A percentile compares a stretch with the other conserved stretches of the same genome.
phyloP scores from a whole-genome alignment of 2,329 filamentous ascomycete species.

The Diplocarpon rosae region DNA sequence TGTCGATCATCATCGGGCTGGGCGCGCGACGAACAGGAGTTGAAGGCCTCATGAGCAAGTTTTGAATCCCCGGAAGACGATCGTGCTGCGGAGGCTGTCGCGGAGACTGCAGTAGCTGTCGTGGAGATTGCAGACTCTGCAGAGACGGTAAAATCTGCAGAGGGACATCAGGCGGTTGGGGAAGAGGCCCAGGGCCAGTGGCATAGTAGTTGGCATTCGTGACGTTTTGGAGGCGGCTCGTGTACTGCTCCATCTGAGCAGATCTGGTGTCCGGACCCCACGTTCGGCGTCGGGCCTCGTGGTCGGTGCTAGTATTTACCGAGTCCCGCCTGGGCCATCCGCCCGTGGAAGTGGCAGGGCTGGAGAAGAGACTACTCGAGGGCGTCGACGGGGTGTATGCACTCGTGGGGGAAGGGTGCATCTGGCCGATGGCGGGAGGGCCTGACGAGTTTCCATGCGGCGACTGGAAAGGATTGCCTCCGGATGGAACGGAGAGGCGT shows the following conservation, averaged over 20 bases:
- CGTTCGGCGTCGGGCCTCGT: slow-evolving; percentile 72
- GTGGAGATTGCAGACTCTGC: background rate
- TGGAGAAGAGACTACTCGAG: slow-evolving; percentile 49
- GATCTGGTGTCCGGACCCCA: slow-evolving; percentile 76
- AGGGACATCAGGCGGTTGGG: slow-evolving; percentile 20
- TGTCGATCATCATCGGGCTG: slow-evolving; percentile 71
- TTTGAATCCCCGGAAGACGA: slow-evolving; percentile 78
- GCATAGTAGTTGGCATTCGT: slow-evolving; percentile 54
- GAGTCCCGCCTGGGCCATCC: slow-evolving; percentile 56
- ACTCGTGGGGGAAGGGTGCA: slow-evolving; percentile 43
- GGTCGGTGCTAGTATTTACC: slow-evolving; percentile 45
- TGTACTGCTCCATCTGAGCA: slow-evolving; percentile 26
- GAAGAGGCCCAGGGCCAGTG: slow-evolving; percentile 15
- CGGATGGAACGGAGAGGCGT: slow-evolving; percentile 72
- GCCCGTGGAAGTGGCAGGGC: slow-evolving; percentile 50
- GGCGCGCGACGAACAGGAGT: slow-evolving; percentile 53
- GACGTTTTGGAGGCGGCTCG: slow-evolving; percentile 65
- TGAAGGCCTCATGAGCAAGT: slow-evolving; percentile 57
- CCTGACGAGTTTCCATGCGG: slow-evolving; percentile 46
- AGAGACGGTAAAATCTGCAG: slow-evolving; percentile 17
- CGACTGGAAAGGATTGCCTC: slow-evolving; percentile 61
- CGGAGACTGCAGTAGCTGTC: slow-evolving; percentile 25
- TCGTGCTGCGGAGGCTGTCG: slow-evolving; percentile 42
- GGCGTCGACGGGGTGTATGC: slow-evolving; percentile 43
- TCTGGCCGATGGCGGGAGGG: slow-evolving; percentile 42